Percentiles rank a stretch among this genome's conserved stretches.
Conservation (phyloP, 495 filamentous ascomycete species). For the Tuber aestivum region DNA sequence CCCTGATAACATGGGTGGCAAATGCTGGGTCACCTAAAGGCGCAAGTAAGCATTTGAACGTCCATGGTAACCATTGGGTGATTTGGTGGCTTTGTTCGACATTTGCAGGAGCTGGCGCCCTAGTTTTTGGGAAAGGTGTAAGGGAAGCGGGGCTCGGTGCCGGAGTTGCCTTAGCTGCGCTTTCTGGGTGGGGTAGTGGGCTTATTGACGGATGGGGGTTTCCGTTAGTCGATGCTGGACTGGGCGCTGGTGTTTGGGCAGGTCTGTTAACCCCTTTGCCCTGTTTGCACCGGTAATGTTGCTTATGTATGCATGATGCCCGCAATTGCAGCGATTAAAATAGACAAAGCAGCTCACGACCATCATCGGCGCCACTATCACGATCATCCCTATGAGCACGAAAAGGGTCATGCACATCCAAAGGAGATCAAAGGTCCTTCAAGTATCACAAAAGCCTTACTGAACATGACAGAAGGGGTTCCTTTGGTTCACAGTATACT, state of each 20-base stretch:
- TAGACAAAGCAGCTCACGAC: constrained; percentile 32
- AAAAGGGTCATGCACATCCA: constrained; percentile 13
- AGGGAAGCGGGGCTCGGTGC: constrained; percentile 25
- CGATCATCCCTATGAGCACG: constrained; percentile 45
- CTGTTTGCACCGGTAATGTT: not conserved
- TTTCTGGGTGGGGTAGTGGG: constrained; percentile 18
- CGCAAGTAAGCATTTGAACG: not conserved
- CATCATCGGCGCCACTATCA: constrained; percentile 42
- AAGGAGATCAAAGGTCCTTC: constrained; percentile 37
- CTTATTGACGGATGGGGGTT: constrained; percentile 13
- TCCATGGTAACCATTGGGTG: constrained; percentile 8
- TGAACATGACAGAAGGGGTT: constrained; percentile 55
- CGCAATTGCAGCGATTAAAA: constrained; percentile 13
- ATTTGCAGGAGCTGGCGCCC: constrained; percentile 24
- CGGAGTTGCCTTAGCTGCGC: constrained; percentile 19
- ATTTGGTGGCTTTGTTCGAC: constrained; percentile 23
- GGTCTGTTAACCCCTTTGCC: constrained; percentile 14
- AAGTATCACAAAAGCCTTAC: constrained; percentile 41
- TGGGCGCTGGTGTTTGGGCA: constrained; percentile 25
- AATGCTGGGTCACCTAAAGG: constrained; percentile 20
- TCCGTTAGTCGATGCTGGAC: constrained; percentile 5
- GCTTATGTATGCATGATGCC: not conserved
- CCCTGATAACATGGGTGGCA: constrained; percentile 21
- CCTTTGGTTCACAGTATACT: constrained; percentile 79
- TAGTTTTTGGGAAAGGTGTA: constrained; percentile 30